These are phyloP conservation scores for Halocafeteria seosinensis DNA, from an alignment of 108 stramenopile genomes.

Conservation along the genomic window DNA sequence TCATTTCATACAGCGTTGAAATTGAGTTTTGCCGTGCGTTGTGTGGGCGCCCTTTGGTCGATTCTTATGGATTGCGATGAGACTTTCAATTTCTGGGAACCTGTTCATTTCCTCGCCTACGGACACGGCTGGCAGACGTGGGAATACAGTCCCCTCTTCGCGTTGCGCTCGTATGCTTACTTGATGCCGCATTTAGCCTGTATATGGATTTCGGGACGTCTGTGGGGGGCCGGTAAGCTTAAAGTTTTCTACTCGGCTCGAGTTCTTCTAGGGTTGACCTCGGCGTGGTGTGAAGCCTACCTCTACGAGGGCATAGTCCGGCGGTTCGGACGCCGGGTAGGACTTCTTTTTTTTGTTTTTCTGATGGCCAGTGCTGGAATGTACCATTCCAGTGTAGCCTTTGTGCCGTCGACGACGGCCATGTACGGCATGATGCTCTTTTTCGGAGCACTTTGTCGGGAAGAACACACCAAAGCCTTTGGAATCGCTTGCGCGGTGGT, in stretches of 20 bases:
- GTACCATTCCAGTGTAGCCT: conserved; percentile 50
- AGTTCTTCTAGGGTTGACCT: conserved; percentile 23
- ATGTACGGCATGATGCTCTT: conserved; percentile 42
- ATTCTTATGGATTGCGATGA: conserved; percentile 88
- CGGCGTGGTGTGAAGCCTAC: conserved; percentile 16
- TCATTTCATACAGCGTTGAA: neutral
- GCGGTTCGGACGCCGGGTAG: conserved; percentile 8
- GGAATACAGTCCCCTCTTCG: conserved; percentile 79
- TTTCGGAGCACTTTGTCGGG: conserved; percentile 11
- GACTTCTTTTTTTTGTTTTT: conserved; percentile 24
- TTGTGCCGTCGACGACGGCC: conserved; percentile 57
- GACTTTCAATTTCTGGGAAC: conserved; percentile 97
- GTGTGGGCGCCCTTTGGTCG: neutral
- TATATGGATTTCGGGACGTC: neutral
- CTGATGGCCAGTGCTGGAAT: conserved; percentile 45
- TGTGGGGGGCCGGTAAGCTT: conserved; percentile 16
- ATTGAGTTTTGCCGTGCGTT: neutral
- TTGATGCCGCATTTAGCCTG: conserved; percentile 32
- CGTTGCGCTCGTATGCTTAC: conserved; percentile 80
- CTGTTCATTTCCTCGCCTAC: conserved; percentile 65
- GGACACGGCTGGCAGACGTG: conserved; percentile 62
- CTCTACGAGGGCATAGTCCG: neutral
- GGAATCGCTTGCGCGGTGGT: conserved; percentile 30
- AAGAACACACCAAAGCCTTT: conserved; percentile 36
- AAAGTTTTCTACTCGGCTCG: conserved; percentile 37